Evolutionary conservation across 441 rosid genomes (phyloP).

Genomic region (Kokia cookei): DNA sequence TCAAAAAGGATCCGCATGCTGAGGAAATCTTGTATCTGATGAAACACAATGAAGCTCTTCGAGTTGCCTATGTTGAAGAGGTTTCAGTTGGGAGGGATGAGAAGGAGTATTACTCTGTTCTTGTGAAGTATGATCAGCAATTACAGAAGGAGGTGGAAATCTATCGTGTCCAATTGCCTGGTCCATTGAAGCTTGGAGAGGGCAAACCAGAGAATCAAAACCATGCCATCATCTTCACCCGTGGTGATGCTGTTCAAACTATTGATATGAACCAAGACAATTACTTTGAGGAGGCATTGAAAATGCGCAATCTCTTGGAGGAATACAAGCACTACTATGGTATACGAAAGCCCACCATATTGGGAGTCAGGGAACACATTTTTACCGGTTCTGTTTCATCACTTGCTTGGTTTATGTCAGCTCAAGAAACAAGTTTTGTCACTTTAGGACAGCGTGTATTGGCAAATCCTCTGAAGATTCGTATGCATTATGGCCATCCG

Average conservation of each 20-base stretch:
- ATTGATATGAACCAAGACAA: constrained; percentile 78
- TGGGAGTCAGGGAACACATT: constrained; percentile 65
- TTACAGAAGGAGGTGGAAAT: constrained; percentile 57
- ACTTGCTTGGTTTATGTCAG: constrained; percentile 71
- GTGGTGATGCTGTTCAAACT: constrained; percentile 80
- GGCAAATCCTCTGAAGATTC: constrained; percentile 56
- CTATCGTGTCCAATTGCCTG: constrained; percentile 65
- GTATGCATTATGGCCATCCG: constrained; percentile 77
- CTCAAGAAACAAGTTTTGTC: constrained; percentile 67
- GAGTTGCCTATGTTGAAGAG: constrained; percentile 77
- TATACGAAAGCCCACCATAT: constrained; percentile 58
- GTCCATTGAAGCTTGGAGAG: constrained; percentile 68
- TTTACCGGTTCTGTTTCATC: constrained; percentile 72
- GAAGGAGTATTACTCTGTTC: constrained; percentile 51
- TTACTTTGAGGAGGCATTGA: constrained; percentile 73
- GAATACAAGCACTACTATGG: constrained; percentile 48
- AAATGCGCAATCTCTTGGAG: constrained; percentile 63
- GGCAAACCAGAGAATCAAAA: constrained; percentile 79
- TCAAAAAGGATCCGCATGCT: constrained; percentile 58
- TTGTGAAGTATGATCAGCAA: constrained; percentile 54
- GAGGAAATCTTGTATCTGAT: constrained; percentile 53
- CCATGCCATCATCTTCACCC: constrained; percentile 67
- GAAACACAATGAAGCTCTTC: constrained; percentile 60
- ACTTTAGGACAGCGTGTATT: constrained; percentile 72
- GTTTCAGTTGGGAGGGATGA: constrained; percentile 42